Percentiles rank a stretch among this genome's conserved stretches.
Conservation (phyloP, 148 eudicot genomes). For the Chenopodium album region DNA sequence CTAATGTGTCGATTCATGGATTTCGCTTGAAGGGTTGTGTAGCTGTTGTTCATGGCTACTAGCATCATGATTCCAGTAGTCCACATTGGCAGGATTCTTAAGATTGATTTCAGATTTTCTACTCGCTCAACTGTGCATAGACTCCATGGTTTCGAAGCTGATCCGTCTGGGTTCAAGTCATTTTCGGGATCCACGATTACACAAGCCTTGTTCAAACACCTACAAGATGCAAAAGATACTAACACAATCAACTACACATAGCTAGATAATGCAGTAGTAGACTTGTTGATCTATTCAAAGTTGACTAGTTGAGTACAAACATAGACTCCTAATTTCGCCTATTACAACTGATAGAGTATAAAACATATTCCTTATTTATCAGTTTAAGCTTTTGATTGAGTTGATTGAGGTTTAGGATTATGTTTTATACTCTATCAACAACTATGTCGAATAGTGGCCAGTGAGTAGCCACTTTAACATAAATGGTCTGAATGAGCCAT, state of each 20-base stretch:
- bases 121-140: slow-evolving; percentile 27
- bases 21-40: slow-evolving; percentile 30
- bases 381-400: too few species aligned
- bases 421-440: too few species aligned
- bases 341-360: too few species aligned
- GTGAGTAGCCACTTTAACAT: too few species aligned
- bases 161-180: slow-evolving; percentile 23
- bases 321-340: not conserved
- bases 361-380: too few species aligned
- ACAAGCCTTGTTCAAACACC: slow-evolving; percentile 34
- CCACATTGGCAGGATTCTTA: slow-evolving; percentile 22
- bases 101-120: slow-evolving; percentile 18
- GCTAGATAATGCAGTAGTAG: not conserved
- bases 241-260: not conserved
- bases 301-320: too few species aligned
- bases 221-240: slow-evolving; percentile 6
- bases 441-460: not conserved
- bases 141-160: slow-evolving; percentile 16
- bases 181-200: slow-evolving; percentile 13
- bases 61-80: slow-evolving; percentile 30
- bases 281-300: not conserved
- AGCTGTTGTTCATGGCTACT: slow-evolving; percentile 12
- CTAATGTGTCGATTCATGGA: slow-evolving; percentile 24
- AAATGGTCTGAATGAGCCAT: too few species aligned
- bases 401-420: too few species aligned